phyloP scores from a whole-genome alignment of 2,329 filamentous ascomycete species.

The Gnomoniopsis smithogilvyi region DNA sequence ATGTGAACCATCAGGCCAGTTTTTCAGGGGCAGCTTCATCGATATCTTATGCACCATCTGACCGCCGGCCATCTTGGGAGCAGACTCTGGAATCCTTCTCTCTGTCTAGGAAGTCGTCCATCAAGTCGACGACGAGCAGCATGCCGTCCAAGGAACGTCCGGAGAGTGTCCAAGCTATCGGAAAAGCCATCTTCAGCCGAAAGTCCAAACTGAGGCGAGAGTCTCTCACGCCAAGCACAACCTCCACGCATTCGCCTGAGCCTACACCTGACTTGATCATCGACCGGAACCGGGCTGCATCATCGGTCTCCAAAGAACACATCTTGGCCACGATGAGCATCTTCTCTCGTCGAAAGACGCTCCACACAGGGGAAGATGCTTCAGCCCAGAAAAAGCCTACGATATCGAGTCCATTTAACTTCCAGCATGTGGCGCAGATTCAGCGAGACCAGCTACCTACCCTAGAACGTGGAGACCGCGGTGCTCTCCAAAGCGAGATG shows the following conservation, averaged over 20 bases:
- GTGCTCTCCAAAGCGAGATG: conserved; percentile 42
- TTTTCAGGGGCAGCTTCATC: conserved; percentile 57
- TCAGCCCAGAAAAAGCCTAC: conserved; percentile 40
- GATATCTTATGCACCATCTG: conserved; percentile 40
- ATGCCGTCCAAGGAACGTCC: conserved; percentile 51
- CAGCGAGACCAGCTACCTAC: conserved; percentile 45
- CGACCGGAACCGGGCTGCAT: conserved; percentile 23
- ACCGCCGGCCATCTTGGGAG: conserved; percentile 47
- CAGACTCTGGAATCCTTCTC: conserved; percentile 43
- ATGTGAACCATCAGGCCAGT: conserved; percentile 43
- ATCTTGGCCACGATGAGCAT: conserved; percentile 25
- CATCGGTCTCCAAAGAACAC: conserved; percentile 16
- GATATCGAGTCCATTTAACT: conserved; percentile 65
- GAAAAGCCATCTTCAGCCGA: conserved; percentile 57
- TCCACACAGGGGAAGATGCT: conserved; percentile 28
- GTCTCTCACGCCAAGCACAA: conserved; percentile 44
- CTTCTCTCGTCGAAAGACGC: conserved; percentile 46
- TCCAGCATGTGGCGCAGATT: conserved; percentile 62
- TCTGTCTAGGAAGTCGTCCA: conserved; percentile 55
- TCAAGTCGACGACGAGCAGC: conserved; percentile 50
- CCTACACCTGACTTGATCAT: conserved; percentile 22
- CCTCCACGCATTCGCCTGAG: conserved; percentile 48
- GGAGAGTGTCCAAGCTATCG: conserved; percentile 58
- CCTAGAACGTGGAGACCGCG: conserved; percentile 36
- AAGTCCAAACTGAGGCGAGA: conserved; percentile 50